Conservation (phyloP, 306 rosid genomes). For the Coriaria nepalensis region DNA sequence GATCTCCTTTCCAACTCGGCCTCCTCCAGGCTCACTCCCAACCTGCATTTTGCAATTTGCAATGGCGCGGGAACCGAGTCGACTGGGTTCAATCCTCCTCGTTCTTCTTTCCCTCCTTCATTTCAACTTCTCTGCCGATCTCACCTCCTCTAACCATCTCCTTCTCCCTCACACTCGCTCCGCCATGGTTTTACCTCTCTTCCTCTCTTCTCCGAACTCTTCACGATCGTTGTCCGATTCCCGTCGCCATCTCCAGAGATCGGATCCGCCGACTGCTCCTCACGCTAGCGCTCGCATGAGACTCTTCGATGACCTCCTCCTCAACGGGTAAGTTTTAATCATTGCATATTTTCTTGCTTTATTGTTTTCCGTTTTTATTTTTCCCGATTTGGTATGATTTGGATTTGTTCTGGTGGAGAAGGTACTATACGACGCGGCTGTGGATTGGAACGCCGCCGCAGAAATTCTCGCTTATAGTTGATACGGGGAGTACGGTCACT, state of each 20-base stretch:
- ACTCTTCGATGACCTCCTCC: constrained; percentile 86
- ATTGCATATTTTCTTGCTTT: background rate
- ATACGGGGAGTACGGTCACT: constrained; percentile 92
- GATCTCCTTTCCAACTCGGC: background rate
- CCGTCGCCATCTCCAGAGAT: constrained; percentile 59
- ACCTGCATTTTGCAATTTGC: too few relatives aligned
- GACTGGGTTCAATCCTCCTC: constrained; percentile 13
- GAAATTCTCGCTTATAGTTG: constrained; percentile 80
- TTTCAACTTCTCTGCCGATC: constrained; percentile 18
- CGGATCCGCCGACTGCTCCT: constrained; percentile 38
- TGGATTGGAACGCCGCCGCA: constrained; percentile 98
- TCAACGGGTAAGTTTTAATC: constrained; percentile 44
- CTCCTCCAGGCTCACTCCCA: background rate
- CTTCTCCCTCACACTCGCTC: constrained; percentile 25
- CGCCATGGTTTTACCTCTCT: constrained; percentile 66
- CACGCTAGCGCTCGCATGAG: constrained; percentile 75
- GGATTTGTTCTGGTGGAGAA: constrained; percentile 21
- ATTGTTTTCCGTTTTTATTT: background rate
- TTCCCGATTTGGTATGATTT: background rate
- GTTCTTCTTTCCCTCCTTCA: constrained; percentile 5
- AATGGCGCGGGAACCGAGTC: constrained; percentile 24
- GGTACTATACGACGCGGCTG: constrained; percentile 80
- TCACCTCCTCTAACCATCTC: constrained; percentile 19
- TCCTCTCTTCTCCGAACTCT: constrained; percentile 33
- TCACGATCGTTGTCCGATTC: constrained; percentile 17